Base-by-base conservation (phyloP, 352 stramenopile genomes). In the Pythium periplocum region DNA sequence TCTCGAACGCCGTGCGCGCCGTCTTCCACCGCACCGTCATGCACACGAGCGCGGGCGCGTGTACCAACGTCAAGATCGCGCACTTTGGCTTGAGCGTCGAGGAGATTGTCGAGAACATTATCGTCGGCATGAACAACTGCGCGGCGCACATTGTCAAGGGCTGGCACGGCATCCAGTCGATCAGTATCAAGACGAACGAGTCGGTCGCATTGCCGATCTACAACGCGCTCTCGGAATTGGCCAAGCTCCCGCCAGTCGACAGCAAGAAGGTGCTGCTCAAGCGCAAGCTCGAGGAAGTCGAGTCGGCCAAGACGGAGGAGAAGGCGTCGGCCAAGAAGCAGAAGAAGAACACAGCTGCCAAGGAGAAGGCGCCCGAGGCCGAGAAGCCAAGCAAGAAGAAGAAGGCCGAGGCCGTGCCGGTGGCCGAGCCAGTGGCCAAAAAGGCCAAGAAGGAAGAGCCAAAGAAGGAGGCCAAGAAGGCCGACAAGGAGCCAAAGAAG, bases 131-230 rank as follows among this genome's bases (percentile, higher is more conserved):
- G 67, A 83, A 90, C 65, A 77, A 76, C 43, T 83, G 78, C 51
- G 72, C 78, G 12, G 67, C 61, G 4, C 86, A 95, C 52, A 81
- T 98, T 32, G 78, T 85, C 38, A 90, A 93, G 46, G 78, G 83
- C 44, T 98, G 93, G 93, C 75, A 81, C 45, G 96, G 96, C 68
- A 82, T 98, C 48, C 85, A 95, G 69, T 91, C 86, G 35, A 96
- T 98, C 73, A 84, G 64, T 51, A 68, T 98, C 59, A 98, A 97
- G 75, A 96, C 87, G 6, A 73, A 64, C 32, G 70, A 91, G 36
- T 96, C 85, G 57, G 69, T 96, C 7, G 69, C 86, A n/a, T 64
- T 98, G 46, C 93, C 90, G 32, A 77, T 98, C 43, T 98, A 96
- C 64, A 97, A 96, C 53, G 62, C 78, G 26, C 67, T 90, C 33